A percentile compares a stretch with the other conserved stretches of the same genome.
Conservation (phyloP, 371 early-diverging fungal genomes). For the Mortierella sp. region DNA sequence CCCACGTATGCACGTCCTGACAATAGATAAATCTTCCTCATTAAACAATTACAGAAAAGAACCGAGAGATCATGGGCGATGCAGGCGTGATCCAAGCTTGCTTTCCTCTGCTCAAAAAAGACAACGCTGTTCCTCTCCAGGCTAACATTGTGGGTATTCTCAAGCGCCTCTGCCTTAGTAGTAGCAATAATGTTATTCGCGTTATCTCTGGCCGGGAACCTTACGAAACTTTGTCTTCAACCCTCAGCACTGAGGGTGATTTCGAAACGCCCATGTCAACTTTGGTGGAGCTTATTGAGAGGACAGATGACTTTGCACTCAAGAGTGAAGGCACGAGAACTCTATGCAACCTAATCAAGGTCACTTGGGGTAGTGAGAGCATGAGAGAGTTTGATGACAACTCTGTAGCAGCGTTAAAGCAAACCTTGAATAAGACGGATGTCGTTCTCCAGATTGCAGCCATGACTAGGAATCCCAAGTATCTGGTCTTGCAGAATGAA, state of each 20-base stretch:
- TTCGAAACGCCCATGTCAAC: slow-evolving; percentile 56
- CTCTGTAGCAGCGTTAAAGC: slow-evolving; percentile 54
- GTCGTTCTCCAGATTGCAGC: slow-evolving; percentile 64
- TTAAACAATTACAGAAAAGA: slow-evolving; percentile 50
- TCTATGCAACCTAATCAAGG: slow-evolving; percentile 70
- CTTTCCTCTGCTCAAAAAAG: slow-evolving; percentile 66
- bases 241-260: slow-evolving; percentile 27
- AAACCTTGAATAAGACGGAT: slow-evolving; percentile 54
- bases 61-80: slow-evolving; percentile 65
- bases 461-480: slow-evolving; percentile 66
- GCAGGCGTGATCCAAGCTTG: slow-evolving; percentile 62
- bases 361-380: slow-evolving; percentile 41
- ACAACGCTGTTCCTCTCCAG: slow-evolving; percentile 72
- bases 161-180: slow-evolving; percentile 66
- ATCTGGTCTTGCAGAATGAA: slow-evolving; percentile 72
- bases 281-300: slow-evolving; percentile 60
- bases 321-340: slow-evolving; percentile 75
- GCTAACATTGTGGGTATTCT: slow-evolving; percentile 71
- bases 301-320: slow-evolving; percentile 70
- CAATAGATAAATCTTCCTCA: background rate
- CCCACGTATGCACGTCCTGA: background rate
- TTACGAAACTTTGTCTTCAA: slow-evolving; percentile 44
- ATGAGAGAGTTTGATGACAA: slow-evolving; percentile 43
- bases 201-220: slow-evolving; percentile 52
- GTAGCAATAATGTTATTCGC: slow-evolving; percentile 55